These are phyloP conservation scores for Aspergillus glaucus DNA, from an alignment of 2,329 filamentous ascomycete genomes.

Conservation along the genomic window DNA sequence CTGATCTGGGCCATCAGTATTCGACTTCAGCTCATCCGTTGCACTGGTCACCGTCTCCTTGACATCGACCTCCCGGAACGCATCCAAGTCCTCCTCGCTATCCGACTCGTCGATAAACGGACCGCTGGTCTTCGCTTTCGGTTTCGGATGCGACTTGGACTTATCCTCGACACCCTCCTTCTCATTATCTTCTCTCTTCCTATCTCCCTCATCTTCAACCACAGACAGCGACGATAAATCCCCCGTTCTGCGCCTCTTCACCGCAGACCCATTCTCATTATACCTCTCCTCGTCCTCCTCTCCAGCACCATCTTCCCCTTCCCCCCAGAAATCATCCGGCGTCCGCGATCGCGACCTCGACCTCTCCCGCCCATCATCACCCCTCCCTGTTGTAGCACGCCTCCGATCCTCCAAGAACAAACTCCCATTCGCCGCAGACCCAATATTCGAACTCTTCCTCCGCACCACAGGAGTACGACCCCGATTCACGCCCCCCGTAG, in stretches of 20 bases:
- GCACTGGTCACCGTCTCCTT: not conserved
- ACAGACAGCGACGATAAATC: not conserved
- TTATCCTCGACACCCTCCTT: conserved; percentile 17
- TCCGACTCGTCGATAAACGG: conserved; percentile 46
- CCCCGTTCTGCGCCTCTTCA: conserved; percentile 29
- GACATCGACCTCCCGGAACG: conserved; percentile 17
- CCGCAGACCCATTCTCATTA: conserved; percentile 25
- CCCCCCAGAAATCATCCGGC: conserved; percentile 32
- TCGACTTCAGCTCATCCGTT: conserved; percentile 1
- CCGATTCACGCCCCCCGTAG: not conserved
- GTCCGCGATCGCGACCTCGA: conserved; percentile 21
- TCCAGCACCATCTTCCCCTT: conserved; percentile 13
- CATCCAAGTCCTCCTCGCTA: conserved; percentile 44
- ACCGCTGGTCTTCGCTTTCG: conserved; percentile 19
- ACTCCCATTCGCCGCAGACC: conserved; percentile 9
- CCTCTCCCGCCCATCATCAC: conserved; percentile 7
- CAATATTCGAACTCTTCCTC: conserved; percentile 6
- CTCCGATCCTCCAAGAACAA: conserved; percentile 34
- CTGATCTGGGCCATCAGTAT: conserved; percentile 2
- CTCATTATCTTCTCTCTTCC: not conserved
- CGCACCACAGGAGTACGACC: conserved; percentile 8
- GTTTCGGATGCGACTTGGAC: conserved; percentile 1
- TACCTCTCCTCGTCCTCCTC: conserved; percentile 19
- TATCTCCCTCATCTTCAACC: not conserved
- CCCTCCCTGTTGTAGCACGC: conserved; percentile 6